These are phyloP conservation scores for Paraphaeosphaeria sporulosa DNA, from an alignment of 2,329 filamentous ascomycete species.

Conservation along the genomic window DNA sequence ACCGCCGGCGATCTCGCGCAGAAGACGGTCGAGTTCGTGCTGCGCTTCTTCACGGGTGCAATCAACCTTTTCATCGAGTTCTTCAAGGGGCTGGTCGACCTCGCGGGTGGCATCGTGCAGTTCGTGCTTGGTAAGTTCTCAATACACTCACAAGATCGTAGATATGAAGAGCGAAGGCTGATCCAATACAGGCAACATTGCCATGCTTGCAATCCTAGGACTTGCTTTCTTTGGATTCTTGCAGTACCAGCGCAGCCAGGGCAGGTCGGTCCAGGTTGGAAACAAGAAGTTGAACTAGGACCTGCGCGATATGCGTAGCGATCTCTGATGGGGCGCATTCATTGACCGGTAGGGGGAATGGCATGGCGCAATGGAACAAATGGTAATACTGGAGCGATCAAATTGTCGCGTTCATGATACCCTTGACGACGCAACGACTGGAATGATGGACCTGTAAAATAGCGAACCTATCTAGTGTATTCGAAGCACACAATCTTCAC, in stretches of 20 bases:
- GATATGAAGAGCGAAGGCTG: constrained; percentile 11
- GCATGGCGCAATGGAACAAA: background rate
- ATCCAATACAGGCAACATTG: constrained; percentile 39
- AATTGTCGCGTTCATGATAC: constrained; percentile 9
- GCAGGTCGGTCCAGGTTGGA: constrained; percentile 43
- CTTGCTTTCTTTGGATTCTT: constrained; percentile 44
- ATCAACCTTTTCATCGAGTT: constrained; percentile 43
- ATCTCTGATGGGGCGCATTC: background rate
- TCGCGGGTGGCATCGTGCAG: constrained; percentile 42
- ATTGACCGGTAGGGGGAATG: background rate
- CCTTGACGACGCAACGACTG: constrained; percentile 9
- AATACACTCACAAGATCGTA: background rate
- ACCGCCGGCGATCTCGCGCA: constrained; percentile 43
- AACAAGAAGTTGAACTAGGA: constrained; percentile 49
- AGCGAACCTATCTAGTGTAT: background rate
- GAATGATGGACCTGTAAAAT: background rate
- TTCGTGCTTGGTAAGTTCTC: constrained; percentile 41
- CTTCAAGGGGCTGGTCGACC: constrained; percentile 41
- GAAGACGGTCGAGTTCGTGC: constrained; percentile 37
- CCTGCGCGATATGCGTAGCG: background rate
- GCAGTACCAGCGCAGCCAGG: constrained; percentile 47
- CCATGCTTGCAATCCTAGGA: constrained; percentile 44
- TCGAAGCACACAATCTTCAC: background rate
- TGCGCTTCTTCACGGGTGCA: constrained; percentile 35
- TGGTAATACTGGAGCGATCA: constrained; percentile 5